Conservation (phyloP, 495 filamentous ascomycete genomes). For the Tuber borchii region DNA sequence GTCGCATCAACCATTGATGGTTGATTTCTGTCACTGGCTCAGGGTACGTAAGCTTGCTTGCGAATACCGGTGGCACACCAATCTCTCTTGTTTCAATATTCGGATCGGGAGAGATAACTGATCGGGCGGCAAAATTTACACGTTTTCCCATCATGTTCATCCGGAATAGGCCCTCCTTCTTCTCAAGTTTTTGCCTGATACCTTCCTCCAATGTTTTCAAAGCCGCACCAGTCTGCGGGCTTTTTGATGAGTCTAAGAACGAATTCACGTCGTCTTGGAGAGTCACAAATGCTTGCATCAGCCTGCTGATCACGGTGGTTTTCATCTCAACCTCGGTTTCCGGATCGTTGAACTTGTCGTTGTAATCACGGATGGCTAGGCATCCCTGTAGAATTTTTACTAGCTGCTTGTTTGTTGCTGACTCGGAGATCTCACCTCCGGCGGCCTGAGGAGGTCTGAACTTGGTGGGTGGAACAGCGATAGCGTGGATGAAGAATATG, state of each 20-base stretch:
- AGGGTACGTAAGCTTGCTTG: conserved; percentile 90
- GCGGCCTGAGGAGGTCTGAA: conserved; percentile 83
- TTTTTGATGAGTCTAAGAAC: conserved; percentile 78
- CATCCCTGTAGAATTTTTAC: conserved; percentile 68
- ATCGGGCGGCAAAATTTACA: conserved; percentile 95
- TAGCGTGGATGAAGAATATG: conserved; percentile 84
- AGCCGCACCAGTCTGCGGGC: conserved; percentile 67
- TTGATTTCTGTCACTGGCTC: conserved; percentile 97
- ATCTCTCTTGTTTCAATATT: conserved; percentile 99
- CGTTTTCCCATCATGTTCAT: conserved; percentile 99
- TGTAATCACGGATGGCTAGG: conserved; percentile 65
- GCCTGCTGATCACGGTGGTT: conserved; percentile 32
- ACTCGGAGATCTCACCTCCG: conserved; percentile 67
- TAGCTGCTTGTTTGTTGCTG: conserved; percentile 66
- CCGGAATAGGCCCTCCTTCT: conserved; percentile 96
- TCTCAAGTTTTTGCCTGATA: conserved; percentile 96
- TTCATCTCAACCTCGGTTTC: conserved; percentile 45
- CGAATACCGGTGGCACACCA: conserved; percentile 94
- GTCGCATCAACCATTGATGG: conserved; percentile 87
- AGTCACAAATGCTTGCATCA: conserved; percentile 47
- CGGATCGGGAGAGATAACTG: conserved; percentile 96
- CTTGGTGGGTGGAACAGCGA: conserved; percentile 85
- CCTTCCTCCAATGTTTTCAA: conserved; percentile 67
- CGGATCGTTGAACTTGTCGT: conserved; percentile 58
- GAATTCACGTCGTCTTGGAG: conserved; percentile 88